phyloP scores from a whole-genome alignment of 441 rosid species.

The Gossypium aridum region DNA sequence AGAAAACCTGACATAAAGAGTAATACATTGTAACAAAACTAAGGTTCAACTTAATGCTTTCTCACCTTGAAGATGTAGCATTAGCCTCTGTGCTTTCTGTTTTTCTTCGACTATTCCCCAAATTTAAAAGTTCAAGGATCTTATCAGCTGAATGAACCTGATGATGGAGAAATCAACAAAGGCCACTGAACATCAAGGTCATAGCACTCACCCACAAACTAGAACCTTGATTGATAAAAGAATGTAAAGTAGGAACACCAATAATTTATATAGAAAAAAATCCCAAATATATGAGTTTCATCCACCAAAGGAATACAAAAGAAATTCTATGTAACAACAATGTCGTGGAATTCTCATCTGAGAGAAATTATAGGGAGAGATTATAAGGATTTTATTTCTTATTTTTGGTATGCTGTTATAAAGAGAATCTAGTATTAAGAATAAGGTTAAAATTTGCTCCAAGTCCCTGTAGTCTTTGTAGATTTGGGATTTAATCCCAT shows the following conservation, averaged over 20 bases:
- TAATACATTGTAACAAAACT: constrained; percentile 1
- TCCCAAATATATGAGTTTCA: background rate
- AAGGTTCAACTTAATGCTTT: background rate
- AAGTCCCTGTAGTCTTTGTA: background rate
- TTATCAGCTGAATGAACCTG: constrained; percentile 86
- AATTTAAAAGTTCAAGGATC: constrained; percentile 80
- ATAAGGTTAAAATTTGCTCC: background rate
- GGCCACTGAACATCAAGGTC: background rate
- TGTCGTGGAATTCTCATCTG: background rate
- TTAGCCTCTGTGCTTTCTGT: constrained; percentile 91
- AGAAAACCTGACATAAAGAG: background rate
- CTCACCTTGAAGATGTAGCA: constrained; percentile 81
- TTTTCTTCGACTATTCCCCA: constrained; percentile 87
- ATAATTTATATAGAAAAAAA: background rate
- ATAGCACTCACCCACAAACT: background rate
- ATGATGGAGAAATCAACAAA: constrained; percentile 16
- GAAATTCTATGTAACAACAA: background rate
- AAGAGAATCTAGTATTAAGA: background rate
- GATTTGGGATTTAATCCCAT: background rate
- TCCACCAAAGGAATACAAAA: constrained; percentile 1
- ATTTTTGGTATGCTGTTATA: background rate
- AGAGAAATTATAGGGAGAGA: background rate
- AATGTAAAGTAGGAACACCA: constrained; percentile 1
- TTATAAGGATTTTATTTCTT: background rate
- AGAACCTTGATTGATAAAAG: background rate